A percentile compares a stretch with the other conserved stretches of the same genome.
These are phyloP conservation scores for Diaporthe eres DNA, from an alignment of 2,329 filamentous ascomycete species.

Conservation along the genomic window DNA sequence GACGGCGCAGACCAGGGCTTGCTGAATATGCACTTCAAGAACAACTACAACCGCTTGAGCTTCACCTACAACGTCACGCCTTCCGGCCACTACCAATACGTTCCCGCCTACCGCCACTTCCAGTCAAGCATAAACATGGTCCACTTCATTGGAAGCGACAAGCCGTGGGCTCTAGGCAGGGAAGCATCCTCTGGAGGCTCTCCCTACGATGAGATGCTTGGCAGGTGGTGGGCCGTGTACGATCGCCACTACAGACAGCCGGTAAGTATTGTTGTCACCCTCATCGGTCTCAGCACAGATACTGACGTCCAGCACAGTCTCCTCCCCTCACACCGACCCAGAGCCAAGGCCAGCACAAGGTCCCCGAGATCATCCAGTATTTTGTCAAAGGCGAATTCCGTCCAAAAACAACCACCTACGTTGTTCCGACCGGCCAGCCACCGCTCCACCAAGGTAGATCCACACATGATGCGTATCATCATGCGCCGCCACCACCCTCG, in stretches of 20 bases:
- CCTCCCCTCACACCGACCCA: conserved; percentile 33
- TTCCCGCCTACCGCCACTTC: conserved; percentile 94
- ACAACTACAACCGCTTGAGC: conserved; percentile 87
- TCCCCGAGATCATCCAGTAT: conserved; percentile 62
- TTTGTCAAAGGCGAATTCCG: conserved; percentile 69
- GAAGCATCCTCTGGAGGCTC: conserved; percentile 66
- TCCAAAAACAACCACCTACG: conserved; percentile 49
- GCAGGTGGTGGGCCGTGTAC: conserved; percentile 94
- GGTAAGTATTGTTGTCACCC: conserved; percentile 54
- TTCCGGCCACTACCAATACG: conserved; percentile 96
- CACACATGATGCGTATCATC: conserved; percentile 41
- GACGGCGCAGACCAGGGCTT: conserved; percentile 97
- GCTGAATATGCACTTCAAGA: conserved; percentile 92
- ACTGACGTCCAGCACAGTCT: conserved; percentile 31
- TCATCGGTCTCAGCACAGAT: not conserved
- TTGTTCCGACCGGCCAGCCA: conserved; percentile 53
- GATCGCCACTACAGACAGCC: conserved; percentile 82
- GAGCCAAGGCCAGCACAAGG: conserved; percentile 18
- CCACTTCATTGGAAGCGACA: conserved; percentile 93
- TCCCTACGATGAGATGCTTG: conserved; percentile 86
- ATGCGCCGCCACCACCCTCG: conserved; percentile 40
- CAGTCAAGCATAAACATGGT: conserved; percentile 90
- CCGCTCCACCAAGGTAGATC: conserved; percentile 45
- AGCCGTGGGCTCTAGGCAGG: conserved; percentile 85
- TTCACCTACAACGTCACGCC: conserved; percentile 99